Conservation (phyloP, 768 basidiomycete genomes). For the Russula sp. region DNA sequence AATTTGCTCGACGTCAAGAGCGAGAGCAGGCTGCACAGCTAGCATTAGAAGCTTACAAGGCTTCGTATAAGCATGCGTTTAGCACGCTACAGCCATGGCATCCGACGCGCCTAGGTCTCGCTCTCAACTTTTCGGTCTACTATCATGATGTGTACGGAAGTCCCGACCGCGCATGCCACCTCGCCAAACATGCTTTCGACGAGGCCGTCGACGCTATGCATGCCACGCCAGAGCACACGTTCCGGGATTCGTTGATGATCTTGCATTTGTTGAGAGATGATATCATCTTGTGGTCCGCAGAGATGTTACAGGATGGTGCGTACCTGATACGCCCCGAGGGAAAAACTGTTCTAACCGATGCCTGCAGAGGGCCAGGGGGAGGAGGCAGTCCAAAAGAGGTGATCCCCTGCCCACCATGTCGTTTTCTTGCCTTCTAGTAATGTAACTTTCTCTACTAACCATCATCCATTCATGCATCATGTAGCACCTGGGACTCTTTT, state of each 20-base stretch:
- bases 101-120: constrained; percentile 83
- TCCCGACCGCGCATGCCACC: constrained; percentile 89
- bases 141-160: constrained; percentile 85
- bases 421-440: constrained; percentile 1
- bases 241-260: constrained; percentile 81
- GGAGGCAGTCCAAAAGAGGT: constrained; percentile 10
- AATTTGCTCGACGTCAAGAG: constrained; percentile 71
- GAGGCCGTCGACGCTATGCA: constrained; percentile 62
- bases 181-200: constrained; percentile 93
- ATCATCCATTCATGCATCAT: background rate
- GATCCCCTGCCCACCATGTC: background rate
- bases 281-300: constrained; percentile 79
- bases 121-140: constrained; percentile 93
- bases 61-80: constrained; percentile 78
- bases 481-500: constrained; percentile 19
- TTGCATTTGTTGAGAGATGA: constrained; percentile 82
- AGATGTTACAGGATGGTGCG: constrained; percentile 52
- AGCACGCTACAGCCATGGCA: constrained; percentile 73
- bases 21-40: constrained; percentile 66
- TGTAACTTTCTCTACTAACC: constrained; percentile 15
- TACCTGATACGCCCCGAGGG: background rate
- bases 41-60: constrained; percentile 82
- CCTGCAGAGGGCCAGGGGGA: constrained; percentile 14
- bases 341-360: background rate
- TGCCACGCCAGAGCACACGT: constrained; percentile 45